Evolutionary conservation across 345 rosid species (phyloP).

Genomic region (Linum trigynum): DNA sequence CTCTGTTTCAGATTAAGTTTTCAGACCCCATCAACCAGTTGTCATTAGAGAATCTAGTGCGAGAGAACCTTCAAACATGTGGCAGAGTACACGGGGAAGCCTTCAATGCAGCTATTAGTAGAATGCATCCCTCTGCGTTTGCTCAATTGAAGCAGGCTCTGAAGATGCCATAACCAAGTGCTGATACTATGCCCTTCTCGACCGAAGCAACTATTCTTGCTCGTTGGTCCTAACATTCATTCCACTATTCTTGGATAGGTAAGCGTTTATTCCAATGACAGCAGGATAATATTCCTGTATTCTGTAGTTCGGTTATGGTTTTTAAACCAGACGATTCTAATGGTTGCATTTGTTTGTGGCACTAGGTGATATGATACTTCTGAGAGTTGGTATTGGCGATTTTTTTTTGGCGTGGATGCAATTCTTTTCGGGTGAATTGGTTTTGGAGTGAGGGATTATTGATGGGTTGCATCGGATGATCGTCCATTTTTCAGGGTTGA

Average conservation of each 20-base stretch:
- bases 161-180: conserved; percentile 49
- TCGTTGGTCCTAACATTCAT: not conserved
- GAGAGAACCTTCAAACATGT: conserved; percentile 84
- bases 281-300: not conserved
- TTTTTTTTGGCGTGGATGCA: not conserved
- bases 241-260: conserved; percentile 21
- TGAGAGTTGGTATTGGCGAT: conserved; percentile 15
- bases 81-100: conserved; percentile 77
- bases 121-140: conserved; percentile 80
- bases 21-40: conserved; percentile 75
- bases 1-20: conserved; percentile 45
- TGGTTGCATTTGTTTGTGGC: not conserved
- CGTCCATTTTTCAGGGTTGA: not conserved
- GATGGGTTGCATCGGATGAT: not conserved
- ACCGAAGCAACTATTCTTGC: not conserved
- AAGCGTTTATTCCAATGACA: not conserved
- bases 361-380: conserved; percentile 22
- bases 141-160: conserved; percentile 85
- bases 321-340: conserved; percentile 6
- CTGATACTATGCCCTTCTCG: not conserved
- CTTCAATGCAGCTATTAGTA: conserved; percentile 57
- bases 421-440: not conserved
- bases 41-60: conserved; percentile 67
- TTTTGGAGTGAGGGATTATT: not conserved
- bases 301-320: not conserved